These are phyloP conservation scores for Fusarium newnesense DNA, from an alignment of 2,329 filamentous ascomycete species.

Conservation along the genomic window DNA sequence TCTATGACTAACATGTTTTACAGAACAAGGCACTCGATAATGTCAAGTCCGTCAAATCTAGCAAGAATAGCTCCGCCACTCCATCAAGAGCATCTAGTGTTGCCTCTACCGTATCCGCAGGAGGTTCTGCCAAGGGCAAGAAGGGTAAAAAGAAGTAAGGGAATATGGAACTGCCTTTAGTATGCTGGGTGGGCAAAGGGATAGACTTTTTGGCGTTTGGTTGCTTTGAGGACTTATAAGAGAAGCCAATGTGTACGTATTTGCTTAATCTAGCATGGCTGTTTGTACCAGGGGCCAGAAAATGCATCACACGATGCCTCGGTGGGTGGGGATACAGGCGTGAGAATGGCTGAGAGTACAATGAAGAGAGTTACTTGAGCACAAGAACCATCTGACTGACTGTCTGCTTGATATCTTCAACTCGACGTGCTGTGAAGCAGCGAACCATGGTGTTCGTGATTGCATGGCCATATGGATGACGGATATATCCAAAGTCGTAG, in stretches of 20 bases:
- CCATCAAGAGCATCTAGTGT: constrained; percentile 91
- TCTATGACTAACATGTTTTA: constrained; percentile 27
- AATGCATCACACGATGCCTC: constrained; percentile 30
- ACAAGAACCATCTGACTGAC: constrained; percentile 37
- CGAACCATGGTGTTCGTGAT: constrained; percentile 27
- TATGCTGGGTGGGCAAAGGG: constrained; percentile 25
- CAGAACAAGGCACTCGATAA: constrained; percentile 95
- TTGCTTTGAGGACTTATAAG: constrained; percentile 31
- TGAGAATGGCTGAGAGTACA: constrained; percentile 12
- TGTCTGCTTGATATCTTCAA: constrained; percentile 24
- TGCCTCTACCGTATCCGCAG: constrained; percentile 73
- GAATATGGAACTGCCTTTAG: constrained; percentile 7
- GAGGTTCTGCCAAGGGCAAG: constrained; percentile 63
- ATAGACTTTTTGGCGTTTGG: constrained; percentile 43
- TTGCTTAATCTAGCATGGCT: constrained; percentile 27
- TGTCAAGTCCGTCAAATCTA: constrained; percentile 85
- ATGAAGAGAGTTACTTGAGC: constrained; percentile 34
- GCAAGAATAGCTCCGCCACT: constrained; percentile 78
- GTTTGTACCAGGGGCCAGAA: constrained; percentile 23
- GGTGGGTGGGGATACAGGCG: constrained; percentile 16
- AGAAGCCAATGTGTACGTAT: constrained; percentile 28
- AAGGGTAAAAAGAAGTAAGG: constrained; percentile 50
- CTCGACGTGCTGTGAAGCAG: constrained; percentile 23
- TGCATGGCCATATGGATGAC: constrained; percentile 35
- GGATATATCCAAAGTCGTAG: constrained; percentile 30